Conservation (phyloP, 2,329 filamentous ascomycete genomes). For the Monilinia fructigena region DNA sequence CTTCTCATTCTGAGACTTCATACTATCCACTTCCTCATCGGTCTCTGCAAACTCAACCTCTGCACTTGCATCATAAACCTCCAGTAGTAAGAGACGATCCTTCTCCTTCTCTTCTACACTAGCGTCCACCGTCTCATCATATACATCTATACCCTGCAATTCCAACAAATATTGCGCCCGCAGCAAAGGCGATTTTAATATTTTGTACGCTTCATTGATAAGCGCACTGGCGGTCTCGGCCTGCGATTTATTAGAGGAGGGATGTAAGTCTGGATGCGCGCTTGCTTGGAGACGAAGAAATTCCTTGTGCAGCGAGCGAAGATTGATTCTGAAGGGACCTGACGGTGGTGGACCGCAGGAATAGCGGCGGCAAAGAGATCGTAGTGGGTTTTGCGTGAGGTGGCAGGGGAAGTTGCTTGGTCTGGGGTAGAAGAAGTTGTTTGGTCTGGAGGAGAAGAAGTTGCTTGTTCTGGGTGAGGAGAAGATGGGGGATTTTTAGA, state of each 20-base stretch:
- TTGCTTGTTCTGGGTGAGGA: neutral
- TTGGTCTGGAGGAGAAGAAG: neutral
- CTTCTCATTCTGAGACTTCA: conserved; percentile 65
- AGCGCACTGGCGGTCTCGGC: conserved; percentile 77
- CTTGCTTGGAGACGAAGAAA: conserved; percentile 80
- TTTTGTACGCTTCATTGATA: conserved; percentile 91
- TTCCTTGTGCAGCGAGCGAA: conserved; percentile 70
- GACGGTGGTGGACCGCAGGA: conserved; percentile 70
- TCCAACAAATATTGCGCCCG: conserved; percentile 85
- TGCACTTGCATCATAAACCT: conserved; percentile 78
- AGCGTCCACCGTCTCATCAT: conserved; percentile 53
- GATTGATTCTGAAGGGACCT: conserved; percentile 73
- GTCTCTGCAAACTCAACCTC: conserved; percentile 63
- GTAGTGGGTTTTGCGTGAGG: conserved; percentile 64
- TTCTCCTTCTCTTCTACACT: conserved; percentile 70
- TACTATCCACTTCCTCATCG: conserved; percentile 58
- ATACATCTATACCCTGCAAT: conserved; percentile 69
- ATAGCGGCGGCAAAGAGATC: conserved; percentile 82
- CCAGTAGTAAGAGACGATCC: conserved; percentile 62
- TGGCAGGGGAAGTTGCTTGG: neutral
- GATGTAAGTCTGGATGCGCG: conserved; percentile 66
- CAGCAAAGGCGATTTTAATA: conserved; percentile 71
- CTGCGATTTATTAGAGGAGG: conserved; percentile 52
- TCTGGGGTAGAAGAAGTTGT: neutral
- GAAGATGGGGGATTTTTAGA: neutral